Evolutionary conservation across 2,329 filamentous ascomycete genomes (phyloP).

Genomic region (Aspergillus ochraceus): DNA sequence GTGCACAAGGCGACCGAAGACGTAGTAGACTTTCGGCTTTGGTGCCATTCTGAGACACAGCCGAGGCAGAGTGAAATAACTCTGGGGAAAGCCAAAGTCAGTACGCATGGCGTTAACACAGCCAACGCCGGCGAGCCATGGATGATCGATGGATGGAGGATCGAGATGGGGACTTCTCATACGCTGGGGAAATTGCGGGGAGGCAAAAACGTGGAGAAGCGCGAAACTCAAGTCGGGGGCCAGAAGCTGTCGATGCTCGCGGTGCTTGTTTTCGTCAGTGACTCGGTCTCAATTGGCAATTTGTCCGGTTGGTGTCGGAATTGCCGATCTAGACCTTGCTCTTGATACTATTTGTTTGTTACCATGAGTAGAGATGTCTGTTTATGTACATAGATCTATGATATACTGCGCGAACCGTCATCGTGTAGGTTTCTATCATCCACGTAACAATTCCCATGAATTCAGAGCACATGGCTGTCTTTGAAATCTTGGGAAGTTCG

Average conservation of each 20-base stretch:
- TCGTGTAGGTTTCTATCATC: neutral
- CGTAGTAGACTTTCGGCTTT: conserved; percentile 14
- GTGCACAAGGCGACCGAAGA: conserved; percentile 15
- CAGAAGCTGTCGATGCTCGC: neutral
- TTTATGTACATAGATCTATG: neutral
- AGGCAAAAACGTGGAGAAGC: conserved; percentile 17
- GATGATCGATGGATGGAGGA: conserved; percentile 10
- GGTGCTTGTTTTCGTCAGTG: neutral
- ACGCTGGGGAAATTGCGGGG: conserved; percentile 24
- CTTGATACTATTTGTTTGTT: neutral
- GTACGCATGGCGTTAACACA: neutral
- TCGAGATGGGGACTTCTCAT: neutral
- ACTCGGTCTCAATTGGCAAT: neutral
- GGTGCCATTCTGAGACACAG: conserved; percentile 19
- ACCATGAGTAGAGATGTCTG: neutral
- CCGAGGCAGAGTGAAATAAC: conserved; percentile 25
- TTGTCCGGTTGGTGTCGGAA: neutral
- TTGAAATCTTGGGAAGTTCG: neutral
- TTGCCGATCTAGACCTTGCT: neutral
- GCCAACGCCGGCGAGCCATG: neutral
- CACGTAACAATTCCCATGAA: neutral
- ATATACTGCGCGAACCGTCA: neutral
- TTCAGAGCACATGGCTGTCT: neutral
- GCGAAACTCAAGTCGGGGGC: neutral
- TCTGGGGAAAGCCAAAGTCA: neutral